These are phyloP conservation scores for Hymenoscyphus linearis DNA, from an alignment of 2,329 filamentous ascomycete species.

Conservation along the genomic window DNA sequence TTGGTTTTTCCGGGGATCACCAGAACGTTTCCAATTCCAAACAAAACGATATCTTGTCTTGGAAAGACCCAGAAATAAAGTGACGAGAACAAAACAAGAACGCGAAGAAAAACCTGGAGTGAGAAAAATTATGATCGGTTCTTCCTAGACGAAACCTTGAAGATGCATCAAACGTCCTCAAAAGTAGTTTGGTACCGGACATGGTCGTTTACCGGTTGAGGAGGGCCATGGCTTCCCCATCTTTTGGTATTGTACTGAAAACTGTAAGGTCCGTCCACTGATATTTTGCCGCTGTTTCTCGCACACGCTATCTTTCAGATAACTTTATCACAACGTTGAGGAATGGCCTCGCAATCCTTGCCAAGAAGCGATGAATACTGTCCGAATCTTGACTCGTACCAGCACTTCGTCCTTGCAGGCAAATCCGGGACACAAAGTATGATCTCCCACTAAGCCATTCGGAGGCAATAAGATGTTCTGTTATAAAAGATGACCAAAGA, in stretches of 20 bases:
- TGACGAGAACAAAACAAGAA: background rate
- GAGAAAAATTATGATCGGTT: background rate
- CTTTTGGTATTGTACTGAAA: background rate
- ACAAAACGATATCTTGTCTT: background rate
- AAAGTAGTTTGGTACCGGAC: background rate
- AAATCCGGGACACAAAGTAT: background rate
- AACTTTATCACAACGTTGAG: background rate
- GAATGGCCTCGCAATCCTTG: background rate
- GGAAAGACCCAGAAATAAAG: background rate
- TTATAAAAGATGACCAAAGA: background rate
- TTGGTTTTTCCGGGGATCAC: background rate
- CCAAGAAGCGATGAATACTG: background rate
- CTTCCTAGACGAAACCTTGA: background rate
- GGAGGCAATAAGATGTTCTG: slow-evolving; percentile 1
- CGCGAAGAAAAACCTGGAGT: background rate
- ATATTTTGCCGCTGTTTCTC: background rate
- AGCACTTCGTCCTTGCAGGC: background rate
- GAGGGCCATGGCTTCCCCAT: background rate
- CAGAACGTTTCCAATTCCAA: background rate
- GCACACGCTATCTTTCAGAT: background rate
- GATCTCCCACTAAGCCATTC: slow-evolving; percentile 1
- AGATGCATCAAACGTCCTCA: background rate
- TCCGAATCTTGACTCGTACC: background rate
- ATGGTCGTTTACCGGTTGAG: background rate
- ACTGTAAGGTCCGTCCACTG: background rate